phyloP scores from a whole-genome alignment of 2,329 filamentous ascomycete species.

The Nemania sp. region DNA sequence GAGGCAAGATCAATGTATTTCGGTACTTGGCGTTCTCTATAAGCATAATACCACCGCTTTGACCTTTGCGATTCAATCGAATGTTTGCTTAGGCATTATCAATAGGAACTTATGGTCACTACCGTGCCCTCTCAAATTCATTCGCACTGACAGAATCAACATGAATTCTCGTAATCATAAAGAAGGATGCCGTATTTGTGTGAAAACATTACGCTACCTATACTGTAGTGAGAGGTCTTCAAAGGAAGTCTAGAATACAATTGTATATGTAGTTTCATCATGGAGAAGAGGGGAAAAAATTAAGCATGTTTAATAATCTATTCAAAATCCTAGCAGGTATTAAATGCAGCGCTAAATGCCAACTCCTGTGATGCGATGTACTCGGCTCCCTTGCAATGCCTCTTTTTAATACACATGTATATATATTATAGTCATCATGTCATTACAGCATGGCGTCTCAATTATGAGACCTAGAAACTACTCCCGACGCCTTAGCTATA shows the following conservation, averaged over 20 bases:
- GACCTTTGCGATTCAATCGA: background rate
- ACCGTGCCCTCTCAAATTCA: background rate
- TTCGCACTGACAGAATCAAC: background rate
- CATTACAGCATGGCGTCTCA: slow-evolving; percentile 7
- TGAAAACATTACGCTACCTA: background rate
- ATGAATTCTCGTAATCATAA: background rate
- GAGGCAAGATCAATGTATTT: background rate
- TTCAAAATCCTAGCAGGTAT: slow-evolving; percentile 10
- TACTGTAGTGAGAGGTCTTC: background rate
- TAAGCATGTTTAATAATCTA: background rate
- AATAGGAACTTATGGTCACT: background rate
- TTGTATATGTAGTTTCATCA: too few species aligned
- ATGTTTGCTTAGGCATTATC: background rate
- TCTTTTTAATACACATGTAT: background rate
- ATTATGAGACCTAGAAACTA: background rate
- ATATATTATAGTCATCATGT: slow-evolving; percentile 26
- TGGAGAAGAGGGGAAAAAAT: background rate
- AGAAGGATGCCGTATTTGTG: background rate
- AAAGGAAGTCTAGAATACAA: background rate
- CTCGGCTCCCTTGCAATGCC: slow-evolving; percentile 16
- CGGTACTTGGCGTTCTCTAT: background rate
- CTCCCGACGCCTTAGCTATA: slow-evolving; percentile 33
- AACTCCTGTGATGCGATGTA: slow-evolving; percentile 15
- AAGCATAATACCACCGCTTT: background rate
- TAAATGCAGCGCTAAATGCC: slow-evolving; percentile 7